phyloP scores from a whole-genome alignment of 176 grass and related monocot genomes.

The Oryza coarctata region DNA sequence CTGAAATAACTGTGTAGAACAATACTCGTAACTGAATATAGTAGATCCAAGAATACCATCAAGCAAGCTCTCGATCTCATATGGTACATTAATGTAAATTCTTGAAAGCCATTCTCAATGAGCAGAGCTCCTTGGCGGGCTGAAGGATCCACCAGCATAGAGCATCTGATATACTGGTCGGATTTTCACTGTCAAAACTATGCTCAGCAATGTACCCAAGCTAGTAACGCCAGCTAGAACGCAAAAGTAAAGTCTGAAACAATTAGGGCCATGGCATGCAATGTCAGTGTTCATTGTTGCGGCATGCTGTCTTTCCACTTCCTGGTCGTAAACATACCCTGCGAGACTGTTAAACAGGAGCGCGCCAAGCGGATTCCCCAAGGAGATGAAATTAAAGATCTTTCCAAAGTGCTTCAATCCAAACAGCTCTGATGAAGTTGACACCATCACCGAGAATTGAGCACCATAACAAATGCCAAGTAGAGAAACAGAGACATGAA shows the following conservation, averaged over 20 bases:
- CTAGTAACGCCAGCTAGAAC: conserved; percentile 62
- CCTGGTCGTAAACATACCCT: conserved; percentile 75
- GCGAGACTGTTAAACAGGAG: conserved; percentile 75
- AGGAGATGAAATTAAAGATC: conserved; percentile 72
- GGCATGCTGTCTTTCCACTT: conserved; percentile 57
- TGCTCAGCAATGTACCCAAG: conserved; percentile 74
- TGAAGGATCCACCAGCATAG: conserved; percentile 82
- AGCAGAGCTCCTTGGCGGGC: conserved; percentile 49
- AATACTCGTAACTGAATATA: conserved; percentile 12
- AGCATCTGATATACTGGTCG: conserved; percentile 88
- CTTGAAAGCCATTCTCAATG: conserved; percentile 41
- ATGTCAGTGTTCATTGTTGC: conserved; percentile 22
- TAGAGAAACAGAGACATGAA: conserved; percentile 53
- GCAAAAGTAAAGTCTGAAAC: conserved; percentile 74
- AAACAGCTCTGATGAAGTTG: conserved; percentile 83
- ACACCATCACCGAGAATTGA: conserved; percentile 75
- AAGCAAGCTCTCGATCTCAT: not conserved
- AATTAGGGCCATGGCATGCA: conserved; percentile 77
- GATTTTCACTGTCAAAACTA: conserved; percentile 67
- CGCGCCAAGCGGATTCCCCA: conserved; percentile 74
- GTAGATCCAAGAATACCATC: not conserved
- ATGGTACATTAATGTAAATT: not conserved
- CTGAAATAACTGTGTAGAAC: not conserved
- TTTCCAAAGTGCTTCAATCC: conserved; percentile 88
- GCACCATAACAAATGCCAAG: conserved; percentile 75